These are phyloP conservation scores for Mycena amicta DNA, from an alignment of 768 basidiomycete genomes.

Conservation along the genomic window DNA sequence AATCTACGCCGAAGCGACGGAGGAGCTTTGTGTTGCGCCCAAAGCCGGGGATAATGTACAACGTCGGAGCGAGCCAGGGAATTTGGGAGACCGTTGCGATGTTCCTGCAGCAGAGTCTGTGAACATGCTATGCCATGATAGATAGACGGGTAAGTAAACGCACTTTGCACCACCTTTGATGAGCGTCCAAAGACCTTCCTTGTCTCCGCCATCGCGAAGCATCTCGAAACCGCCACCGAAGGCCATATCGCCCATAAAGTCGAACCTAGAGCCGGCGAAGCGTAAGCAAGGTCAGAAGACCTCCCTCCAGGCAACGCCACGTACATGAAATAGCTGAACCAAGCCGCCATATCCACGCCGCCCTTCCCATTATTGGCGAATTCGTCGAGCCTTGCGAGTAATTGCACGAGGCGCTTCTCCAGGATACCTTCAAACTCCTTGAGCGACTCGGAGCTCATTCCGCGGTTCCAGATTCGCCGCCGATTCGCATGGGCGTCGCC, in stretches of 20 bases:
- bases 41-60: conserved; percentile 6
- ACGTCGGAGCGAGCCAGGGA: conserved; percentile 12
- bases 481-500: conserved; percentile 41
- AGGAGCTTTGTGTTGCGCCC: conserved; percentile 1
- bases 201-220: conserved; percentile 44
- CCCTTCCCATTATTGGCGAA: conserved; percentile 5
- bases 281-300: too few species aligned
- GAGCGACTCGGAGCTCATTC: conserved; percentile 46
- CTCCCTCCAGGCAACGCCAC: too few species aligned
- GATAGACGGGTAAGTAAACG: conserved; percentile 11
- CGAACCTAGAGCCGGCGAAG: too few species aligned
- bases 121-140: background rate
- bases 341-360: conserved; percentile 34
- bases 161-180: conserved; percentile 48
- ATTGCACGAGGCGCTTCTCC: conserved; percentile 37
- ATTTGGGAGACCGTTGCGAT: conserved; percentile 41
- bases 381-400: conserved; percentile 38
- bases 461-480: conserved; percentile 52
- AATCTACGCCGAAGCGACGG: conserved; percentile 7
- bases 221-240: conserved; percentile 33
- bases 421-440: conserved; percentile 48
- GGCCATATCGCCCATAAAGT: conserved; percentile 45
- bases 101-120: conserved; percentile 22
- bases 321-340: conserved; percentile 45
- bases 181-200: conserved; percentile 47